Evolutionary conservation across 371 early-diverging fungal genomes (phyloP), one percentile per base, ranked within the genome.

Genomic region (Mucor saturninus): DNA sequence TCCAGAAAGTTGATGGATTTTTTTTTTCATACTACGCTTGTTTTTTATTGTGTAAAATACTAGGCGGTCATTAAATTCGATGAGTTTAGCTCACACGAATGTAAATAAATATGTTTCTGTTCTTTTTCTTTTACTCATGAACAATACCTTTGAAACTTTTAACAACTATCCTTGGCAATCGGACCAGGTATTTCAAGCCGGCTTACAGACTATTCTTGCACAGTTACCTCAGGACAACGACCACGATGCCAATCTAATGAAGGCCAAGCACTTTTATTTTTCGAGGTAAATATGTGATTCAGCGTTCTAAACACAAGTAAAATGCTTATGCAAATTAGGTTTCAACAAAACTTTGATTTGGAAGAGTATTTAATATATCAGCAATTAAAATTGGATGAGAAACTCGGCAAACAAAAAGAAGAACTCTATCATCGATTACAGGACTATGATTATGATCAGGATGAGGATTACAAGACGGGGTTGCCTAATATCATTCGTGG

Each of bases 241-340:
- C 13, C 54, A 64, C 5, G 11, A 61, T 35, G 35, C 53, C 4
- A 66, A 69, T 43, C 51, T 83, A 28, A 59, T 86, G 13, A 73
- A 77, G 63, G 84, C 80, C 58, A 86, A 83, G 59, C 84, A 86
- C 51, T 83, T 80, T 67, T 86, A 83, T 56, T 86, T 76, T 32
- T 73, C 81, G 30, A 82, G 64, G 74, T 72, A 61, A 62, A 37
- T 35, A 1, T 8, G 21, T 21, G 4, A 0, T 35, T 4, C 8
- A 35, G 4, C 35, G 35, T 8, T 35, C 35, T 8, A 13, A 50
- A 46, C 21, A 30, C 21, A 28, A n/a, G 5, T 29, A 26, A 3
- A 13, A 15, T 26, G 52, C 26, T 9, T 5, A 26, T 28, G n/a
- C 9, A 38, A 14, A 10, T 21, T 63, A 85, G 85, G 51, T 68